A percentile compares a stretch with the other conserved stretches of the same genome.
Evolutionary conservation across 768 basidiomycete genomes (phyloP).

Genomic region (Porphyrellus cyaneotinctus): DNA sequence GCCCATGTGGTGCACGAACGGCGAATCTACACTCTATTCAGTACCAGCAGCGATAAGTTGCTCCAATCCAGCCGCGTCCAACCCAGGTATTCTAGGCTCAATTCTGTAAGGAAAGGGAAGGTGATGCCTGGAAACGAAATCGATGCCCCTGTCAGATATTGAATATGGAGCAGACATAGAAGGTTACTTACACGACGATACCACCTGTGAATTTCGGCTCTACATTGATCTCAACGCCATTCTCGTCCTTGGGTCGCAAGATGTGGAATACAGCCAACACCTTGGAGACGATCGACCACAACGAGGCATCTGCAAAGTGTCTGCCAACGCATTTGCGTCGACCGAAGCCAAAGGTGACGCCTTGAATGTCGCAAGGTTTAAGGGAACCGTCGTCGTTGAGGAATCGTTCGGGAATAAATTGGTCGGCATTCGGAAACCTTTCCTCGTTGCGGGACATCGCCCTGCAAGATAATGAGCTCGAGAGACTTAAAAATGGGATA

Average conservation of each 20-base stretch:
- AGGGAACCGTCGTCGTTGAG: slow-evolving; percentile 26
- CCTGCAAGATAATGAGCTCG: slow-evolving; percentile 9
- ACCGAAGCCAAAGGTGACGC: slow-evolving; percentile 23
- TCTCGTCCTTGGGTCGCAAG: slow-evolving; percentile 5
- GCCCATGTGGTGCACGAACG: no score
- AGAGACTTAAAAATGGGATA: no score
- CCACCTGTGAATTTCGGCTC: slow-evolving; percentile 8
- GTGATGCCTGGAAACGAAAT: neutral
- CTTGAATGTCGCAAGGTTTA: slow-evolving; percentile 1
- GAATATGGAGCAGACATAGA: no score
- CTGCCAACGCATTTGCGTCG: slow-evolving; percentile 23
- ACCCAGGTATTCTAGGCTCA: neutral
- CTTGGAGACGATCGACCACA: slow-evolving; percentile 14
- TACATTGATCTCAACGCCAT: slow-evolving; percentile 3
- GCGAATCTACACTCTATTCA: no score
- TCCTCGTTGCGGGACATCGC: slow-evolving; percentile 14
- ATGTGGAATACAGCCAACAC: slow-evolving; percentile 16
- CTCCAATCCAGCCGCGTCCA: slow-evolving; percentile 1
- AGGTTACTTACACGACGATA: slow-evolving; percentile 2
- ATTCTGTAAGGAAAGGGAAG: slow-evolving; percentile 6
- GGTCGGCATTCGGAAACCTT: slow-evolving; percentile 35
- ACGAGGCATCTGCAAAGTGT: slow-evolving; percentile 18
- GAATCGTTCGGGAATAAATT: slow-evolving; percentile 39
- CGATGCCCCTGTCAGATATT: no score
- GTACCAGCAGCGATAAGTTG: slow-evolving; percentile 3